A percentile compares a stretch with the other conserved stretches of the same genome.
phyloP scores from a whole-genome alignment of 1,139 yeast species.

The Magnusiomyces ingens region DNA sequence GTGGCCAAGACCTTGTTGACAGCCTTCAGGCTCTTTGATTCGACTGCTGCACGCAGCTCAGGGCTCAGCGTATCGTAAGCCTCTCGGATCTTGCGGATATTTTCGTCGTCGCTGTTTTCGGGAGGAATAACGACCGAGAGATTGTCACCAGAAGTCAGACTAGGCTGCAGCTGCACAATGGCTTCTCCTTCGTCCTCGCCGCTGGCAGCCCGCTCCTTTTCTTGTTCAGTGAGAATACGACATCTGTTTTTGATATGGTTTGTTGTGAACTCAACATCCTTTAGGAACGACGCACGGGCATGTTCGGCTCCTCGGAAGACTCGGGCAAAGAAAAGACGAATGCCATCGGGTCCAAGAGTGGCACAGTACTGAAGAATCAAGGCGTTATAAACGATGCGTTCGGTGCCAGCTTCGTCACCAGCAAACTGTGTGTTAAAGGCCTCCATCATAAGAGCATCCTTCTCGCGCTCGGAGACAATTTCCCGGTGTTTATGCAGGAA shows the following conservation, averaged over 20 bases:
- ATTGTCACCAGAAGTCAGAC: slow-evolving; percentile 79
- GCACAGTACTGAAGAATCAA: slow-evolving; percentile 70
- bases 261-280: slow-evolving; percentile 66
- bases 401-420: slow-evolving; percentile 48
- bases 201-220: slow-evolving; percentile 33
- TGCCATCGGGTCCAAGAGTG: slow-evolving; percentile 50
- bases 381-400: slow-evolving; percentile 70
- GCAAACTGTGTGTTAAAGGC: slow-evolving; percentile 80
- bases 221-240: slow-evolving; percentile 50
- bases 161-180: slow-evolving; percentile 52
- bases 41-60: slow-evolving; percentile 69
- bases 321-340: slow-evolving; percentile 63
- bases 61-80: slow-evolving; percentile 39
- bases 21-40: slow-evolving; percentile 61
- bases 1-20: slow-evolving; percentile 78
- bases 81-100: slow-evolving; percentile 44
- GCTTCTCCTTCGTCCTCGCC: slow-evolving; percentile 38
- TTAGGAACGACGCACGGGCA: slow-evolving; percentile 57
- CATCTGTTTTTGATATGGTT: slow-evolving; percentile 72
- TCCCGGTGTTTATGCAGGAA: slow-evolving; percentile 55
- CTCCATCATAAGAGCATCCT: slow-evolving; percentile 87
- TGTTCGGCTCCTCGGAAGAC: slow-evolving; percentile 49
- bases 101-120: slow-evolving; percentile 37
- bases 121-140: slow-evolving; percentile 68
- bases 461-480: slow-evolving; percentile 75